Evolutionary conservation across 345 rosid genomes (phyloP), one percentile per base, ranked within the genome.

Genomic region (Linum lewisii): DNA sequence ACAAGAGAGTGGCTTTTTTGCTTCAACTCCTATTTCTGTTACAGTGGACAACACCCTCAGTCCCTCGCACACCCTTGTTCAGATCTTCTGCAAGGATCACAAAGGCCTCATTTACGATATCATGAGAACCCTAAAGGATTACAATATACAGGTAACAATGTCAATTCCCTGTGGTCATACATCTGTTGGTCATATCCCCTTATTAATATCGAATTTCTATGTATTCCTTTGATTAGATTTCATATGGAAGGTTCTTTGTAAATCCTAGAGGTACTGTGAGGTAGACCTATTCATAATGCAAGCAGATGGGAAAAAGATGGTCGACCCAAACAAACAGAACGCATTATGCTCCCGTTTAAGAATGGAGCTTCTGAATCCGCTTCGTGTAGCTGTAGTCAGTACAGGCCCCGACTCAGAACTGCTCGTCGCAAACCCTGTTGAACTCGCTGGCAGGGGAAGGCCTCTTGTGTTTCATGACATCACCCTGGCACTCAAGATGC

Each of bases 391-490:
- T 32, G 80, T 82, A 37, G 80, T 71, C 56, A 79, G 75, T 73
- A 72, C 80, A 4, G 92, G 92, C 29, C 88, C 92, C 15, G 92
- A 85, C 26, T 69, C 81, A 0, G 88, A 82, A 60, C 79, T 85
- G 57, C 76, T 85, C 0, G 92, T 85, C 5, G 81, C 92, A n/a
- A 85, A 85, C 76, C 92, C 88, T 5, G 92, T 82, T 25, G 92
- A 85, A 58, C 54, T 85, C 62, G 81, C 86, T 2, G 80, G 84
- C 25, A 81, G 84, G 67, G 88, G 92, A 52, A 65, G 92, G 26
- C 92, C 92, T 38, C 83, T 85, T 18, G 92, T 85, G 52, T 85
- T 85, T 32, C 67, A 77, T 7, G 92, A 85, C 60, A 81, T 82
- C 18, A 76, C 92, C 19, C 76, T 74, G 57, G 92, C 86, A 59